These are phyloP conservation scores for Didymella keratinophila DNA, from an alignment of 2,329 filamentous ascomycete genomes.

Conservation along the genomic window DNA sequence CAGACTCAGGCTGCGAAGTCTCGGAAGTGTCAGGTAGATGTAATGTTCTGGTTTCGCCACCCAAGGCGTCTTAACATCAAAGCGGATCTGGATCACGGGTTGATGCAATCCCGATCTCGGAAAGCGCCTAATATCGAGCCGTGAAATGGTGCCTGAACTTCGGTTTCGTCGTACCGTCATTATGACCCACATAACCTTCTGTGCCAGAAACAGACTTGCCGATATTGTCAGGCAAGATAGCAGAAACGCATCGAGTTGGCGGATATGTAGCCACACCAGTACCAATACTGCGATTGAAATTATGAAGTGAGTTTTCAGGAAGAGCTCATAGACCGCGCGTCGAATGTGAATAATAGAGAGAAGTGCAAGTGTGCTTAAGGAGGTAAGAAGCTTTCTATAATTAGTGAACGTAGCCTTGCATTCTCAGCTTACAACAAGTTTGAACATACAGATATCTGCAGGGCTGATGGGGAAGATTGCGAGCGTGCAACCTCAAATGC, in stretches of 20 bases:
- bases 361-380: background rate
- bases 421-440: background rate
- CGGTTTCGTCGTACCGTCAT: constrained; percentile 2
- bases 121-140: background rate
- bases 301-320: constrained; percentile 2
- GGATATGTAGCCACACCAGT: constrained; percentile 4
- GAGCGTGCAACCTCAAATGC: constrained; percentile 1
- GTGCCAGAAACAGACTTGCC: constrained; percentile 1
- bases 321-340: constrained; percentile 12
- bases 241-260: background rate
- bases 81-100: constrained; percentile 1
- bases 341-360: constrained; percentile 10
- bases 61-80: constrained; percentile 8
- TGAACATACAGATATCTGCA: background rate
- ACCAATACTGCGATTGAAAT: constrained; percentile 4
- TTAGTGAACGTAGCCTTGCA: background rate
- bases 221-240: background rate
- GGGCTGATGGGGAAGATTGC: background rate
- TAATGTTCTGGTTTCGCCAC: constrained; percentile 5
- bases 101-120: background rate
- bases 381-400: constrained; percentile 6
- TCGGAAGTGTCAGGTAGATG: constrained; percentile 10
- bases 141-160: background rate
- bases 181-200: constrained; percentile 9
- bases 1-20: constrained; percentile 2